These are phyloP conservation scores for Polyrhizophydium stewartii DNA, from an alignment of 371 early-diverging fungal species.

Conservation along the genomic window DNA sequence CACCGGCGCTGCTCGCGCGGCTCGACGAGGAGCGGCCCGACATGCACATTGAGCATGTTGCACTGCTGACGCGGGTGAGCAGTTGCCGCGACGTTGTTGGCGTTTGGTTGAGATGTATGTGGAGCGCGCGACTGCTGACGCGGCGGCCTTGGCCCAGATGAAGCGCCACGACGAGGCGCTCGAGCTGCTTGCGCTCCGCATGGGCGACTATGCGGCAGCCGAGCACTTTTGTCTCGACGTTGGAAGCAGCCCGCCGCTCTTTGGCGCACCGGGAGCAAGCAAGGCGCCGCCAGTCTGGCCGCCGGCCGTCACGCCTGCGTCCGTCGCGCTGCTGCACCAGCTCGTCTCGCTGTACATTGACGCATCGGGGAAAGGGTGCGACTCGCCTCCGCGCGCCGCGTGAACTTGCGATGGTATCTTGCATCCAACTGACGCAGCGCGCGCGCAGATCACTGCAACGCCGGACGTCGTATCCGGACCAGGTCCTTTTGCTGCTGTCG, in stretches of 20 bases:
- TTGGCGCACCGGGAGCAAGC: no score
- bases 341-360: not conserved
- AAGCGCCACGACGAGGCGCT: slow-evolving; percentile 27
- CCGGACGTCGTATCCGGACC: no score
- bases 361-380: not conserved
- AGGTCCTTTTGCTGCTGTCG: not conserved
- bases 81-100: slow-evolving; percentile 1
- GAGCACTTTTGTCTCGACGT: slow-evolving; percentile 34
- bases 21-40: not conserved
- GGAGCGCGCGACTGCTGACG: no score
- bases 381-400: no score
- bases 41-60: not conserved
- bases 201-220: slow-evolving; percentile 61
- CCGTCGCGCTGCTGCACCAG: not conserved
- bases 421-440: no score
- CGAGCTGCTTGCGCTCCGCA: slow-evolving; percentile 44
- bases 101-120: no score
- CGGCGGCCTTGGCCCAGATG: slow-evolving; percentile 17
- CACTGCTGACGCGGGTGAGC: not conserved
- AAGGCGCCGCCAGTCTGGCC: no score
- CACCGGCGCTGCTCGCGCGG: not conserved
- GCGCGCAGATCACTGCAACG: no score
- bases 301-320: no score
- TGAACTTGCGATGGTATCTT: no score
- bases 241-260: not conserved